Evolutionary conservation across 2,329 filamentous ascomycete species (phyloP).

Genomic region (Ophiostoma novo-ulmi): DNA sequence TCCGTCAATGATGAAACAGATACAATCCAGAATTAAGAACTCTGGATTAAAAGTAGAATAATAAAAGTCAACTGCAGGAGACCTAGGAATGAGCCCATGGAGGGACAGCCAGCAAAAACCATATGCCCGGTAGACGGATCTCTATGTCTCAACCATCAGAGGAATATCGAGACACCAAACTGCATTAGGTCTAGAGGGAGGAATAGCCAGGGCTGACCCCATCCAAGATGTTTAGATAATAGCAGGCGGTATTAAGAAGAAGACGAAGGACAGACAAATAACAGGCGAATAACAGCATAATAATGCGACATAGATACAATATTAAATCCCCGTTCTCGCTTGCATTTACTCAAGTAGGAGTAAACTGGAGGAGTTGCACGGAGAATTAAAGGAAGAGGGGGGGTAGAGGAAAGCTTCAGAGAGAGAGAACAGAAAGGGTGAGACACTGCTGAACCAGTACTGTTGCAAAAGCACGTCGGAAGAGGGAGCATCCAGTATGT

Average conservation of each 20-base stretch:
- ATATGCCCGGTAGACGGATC: conserved; percentile 6
- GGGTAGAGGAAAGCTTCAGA: background rate
- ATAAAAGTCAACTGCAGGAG: background rate
- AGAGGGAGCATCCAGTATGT: background rate
- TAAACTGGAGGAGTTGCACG: background rate
- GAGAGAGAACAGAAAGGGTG: background rate
- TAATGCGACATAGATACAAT: background rate
- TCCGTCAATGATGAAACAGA: background rate
- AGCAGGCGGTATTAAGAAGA: background rate
- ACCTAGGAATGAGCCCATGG: too few species aligned
- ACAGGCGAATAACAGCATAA: background rate
- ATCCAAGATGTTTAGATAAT: background rate
- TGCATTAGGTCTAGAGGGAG: background rate
- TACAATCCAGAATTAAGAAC: background rate
- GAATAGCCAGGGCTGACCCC: background rate
- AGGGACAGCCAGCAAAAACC: background rate
- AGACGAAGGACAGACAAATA: background rate
- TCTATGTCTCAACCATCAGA: background rate
- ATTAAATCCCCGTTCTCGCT: background rate
- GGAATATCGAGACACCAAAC: background rate
- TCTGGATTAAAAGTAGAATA: background rate
- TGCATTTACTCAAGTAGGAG: background rate
- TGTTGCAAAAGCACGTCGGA: background rate
- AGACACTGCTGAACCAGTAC: background rate
- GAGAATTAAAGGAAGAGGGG: background rate